A percentile compares a stretch with the other conserved stretches of the same genome.
phyloP scores from a whole-genome alignment of 2,329 filamentous ascomycete species.

The Pseudocercospora fijiensis region DNA sequence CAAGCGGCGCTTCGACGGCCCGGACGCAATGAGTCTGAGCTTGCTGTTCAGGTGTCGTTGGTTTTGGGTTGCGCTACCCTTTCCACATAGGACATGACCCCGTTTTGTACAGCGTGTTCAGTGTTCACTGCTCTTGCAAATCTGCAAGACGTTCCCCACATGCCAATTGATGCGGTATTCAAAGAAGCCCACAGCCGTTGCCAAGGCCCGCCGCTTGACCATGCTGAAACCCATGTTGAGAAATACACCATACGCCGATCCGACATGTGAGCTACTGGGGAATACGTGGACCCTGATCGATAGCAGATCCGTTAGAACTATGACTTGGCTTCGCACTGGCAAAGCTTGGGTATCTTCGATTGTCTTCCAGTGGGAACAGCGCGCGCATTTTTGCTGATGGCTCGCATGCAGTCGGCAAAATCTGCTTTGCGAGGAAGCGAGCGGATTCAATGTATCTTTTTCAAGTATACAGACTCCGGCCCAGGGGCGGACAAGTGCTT shows the following conservation, averaged over 20 bases:
- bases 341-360: background rate
- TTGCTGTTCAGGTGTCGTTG: background rate
- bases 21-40: background rate
- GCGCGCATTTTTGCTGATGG: background rate
- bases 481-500: background rate
- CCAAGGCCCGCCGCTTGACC: background rate
- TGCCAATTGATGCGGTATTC: background rate
- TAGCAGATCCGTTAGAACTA: background rate
- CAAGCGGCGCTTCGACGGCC: background rate
- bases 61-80: background rate
- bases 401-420: background rate
- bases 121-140: background rate
- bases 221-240: background rate
- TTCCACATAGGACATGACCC: background rate
- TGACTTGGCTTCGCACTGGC: background rate
- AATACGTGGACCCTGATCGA: background rate
- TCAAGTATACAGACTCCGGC: background rate
- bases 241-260: background rate
- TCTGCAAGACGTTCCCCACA: background rate
- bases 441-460: background rate
- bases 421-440: background rate
- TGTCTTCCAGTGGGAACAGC: background rate
- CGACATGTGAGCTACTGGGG: background rate
- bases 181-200: background rate
- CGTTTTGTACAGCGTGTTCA: background rate